Conservation (phyloP, 2,329 filamentous ascomycete species). For the Gyromitra esculenta region DNA sequence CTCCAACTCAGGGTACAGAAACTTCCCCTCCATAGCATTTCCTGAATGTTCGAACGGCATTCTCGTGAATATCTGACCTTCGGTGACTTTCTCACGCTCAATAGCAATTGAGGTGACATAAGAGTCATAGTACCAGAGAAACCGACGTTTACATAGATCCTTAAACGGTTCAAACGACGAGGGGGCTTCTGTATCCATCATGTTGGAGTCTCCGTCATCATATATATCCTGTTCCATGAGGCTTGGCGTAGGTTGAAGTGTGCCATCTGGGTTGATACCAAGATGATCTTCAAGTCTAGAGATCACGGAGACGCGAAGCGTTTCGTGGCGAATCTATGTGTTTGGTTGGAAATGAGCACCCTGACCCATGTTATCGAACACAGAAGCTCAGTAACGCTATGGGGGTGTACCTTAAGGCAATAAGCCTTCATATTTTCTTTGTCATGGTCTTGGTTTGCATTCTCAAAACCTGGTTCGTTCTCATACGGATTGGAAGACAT, state of each 20-base stretch:
- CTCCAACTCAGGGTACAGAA: conserved; percentile 80
- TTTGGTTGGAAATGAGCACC: conserved; percentile 48
- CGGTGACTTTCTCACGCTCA: conserved; percentile 70
- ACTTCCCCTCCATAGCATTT: conserved; percentile 87
- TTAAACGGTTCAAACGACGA: conserved; percentile 83
- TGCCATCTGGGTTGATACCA: conserved; percentile 69
- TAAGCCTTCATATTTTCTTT: conserved; percentile 79
- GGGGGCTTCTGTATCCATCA: conserved; percentile 60
- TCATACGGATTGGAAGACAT: conserved; percentile 95
- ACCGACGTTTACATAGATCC: conserved; percentile 88
- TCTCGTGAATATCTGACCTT: conserved; percentile 72
- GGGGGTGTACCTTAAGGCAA: conserved; percentile 74
- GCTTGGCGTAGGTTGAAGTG: conserved; percentile 60
- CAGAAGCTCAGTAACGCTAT: neutral
- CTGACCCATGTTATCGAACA: neutral
- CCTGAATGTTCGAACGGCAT: conserved; percentile 86
- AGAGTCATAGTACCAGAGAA: conserved; percentile 94
- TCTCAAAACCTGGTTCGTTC: conserved; percentile 94
- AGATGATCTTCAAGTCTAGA: conserved; percentile 84
- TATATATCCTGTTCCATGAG: conserved; percentile 62
- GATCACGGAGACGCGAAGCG: conserved; percentile 84
- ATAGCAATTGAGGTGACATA: conserved; percentile 78
- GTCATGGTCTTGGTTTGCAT: conserved; percentile 73
- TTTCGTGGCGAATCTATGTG: conserved; percentile 85
- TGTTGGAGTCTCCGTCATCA: conserved; percentile 62